Base-by-base conservation (phyloP, 805 yeast genomes). In the Saccharomycopsis capsularis region DNA sequence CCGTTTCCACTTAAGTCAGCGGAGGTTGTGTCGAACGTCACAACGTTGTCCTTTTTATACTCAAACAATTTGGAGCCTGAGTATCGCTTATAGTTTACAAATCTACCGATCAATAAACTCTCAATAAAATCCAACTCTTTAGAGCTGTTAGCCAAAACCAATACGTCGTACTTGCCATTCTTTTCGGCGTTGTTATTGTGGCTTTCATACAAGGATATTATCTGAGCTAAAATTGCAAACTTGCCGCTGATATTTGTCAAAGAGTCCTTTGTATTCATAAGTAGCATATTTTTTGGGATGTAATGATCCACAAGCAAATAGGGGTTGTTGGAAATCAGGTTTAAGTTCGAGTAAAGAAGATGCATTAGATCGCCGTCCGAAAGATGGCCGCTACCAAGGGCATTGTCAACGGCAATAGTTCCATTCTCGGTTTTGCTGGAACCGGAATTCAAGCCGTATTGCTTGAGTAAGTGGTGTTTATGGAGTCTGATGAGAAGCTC, bases 81-180 rank as follows among this genome's bases (percentile, higher is more conserved):
- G 56, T 82, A 75, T 56, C 95, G 75, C 52, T 73, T 74, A 59
- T 84, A 83, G 53, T 74, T 73, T 35, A 86, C 63, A 34, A 69
- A 68, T 57, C 85, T 79, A 2, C 96, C 96, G n/a, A 84, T 68
- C 13, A 88, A 59, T 40, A 83, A 70, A 0, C 90, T 85, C 62
- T 89, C 97, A 4, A 89, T 70, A 41, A 89, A 66, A 59, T 89
- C 95, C 53, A 85, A 61, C 59, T 85, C 93, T 59, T 82, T 81
- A 21, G 81, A 71, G 57, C 71, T 75, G 34, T 75, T 73, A 0
- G 88, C 82, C 2, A 81, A 74, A 9, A 85, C 68, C 3, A 71
- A 60, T 3, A 74, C 56, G 13, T 69, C 62, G 23, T 51, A 64
- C 34, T 51, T 44, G 40, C 62, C 51, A 49, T 57, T 53, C 50